Base-by-base conservation (phyloP, 2,329 filamentous ascomycete species). In the Penicillium palitans region DNA sequence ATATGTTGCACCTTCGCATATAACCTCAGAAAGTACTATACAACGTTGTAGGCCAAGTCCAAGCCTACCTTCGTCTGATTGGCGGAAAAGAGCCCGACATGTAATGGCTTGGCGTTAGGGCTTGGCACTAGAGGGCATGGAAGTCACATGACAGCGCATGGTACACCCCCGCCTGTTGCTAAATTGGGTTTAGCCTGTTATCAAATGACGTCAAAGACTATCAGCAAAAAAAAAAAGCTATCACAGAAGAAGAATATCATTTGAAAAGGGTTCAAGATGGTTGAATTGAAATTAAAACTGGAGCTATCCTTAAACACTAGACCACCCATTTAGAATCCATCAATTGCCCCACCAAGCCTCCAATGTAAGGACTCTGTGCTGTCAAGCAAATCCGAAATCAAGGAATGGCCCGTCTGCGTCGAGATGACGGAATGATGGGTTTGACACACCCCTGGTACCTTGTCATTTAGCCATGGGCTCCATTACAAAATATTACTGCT, bases 161-260 rank as follows among this genome's bases (percentile, higher is more conserved):
- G 35, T 39, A 6, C n/a, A 35, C 45, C 52, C 59, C 57, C 44
- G 52, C n/a, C 15, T 12, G 3, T 24, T 29, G 24, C 52, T 46
- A 5, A 19, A 42, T 49, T 37, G 17, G 56, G 56, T 15, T 27
- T 48, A 46, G 27, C 27, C 17, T 54, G 8, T 25, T 54, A 55
- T 55, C 33, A 33, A 55, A 52, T 64, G 63, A 65, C 51, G 61
- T 65, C 63, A 65, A 31, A 21, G 39, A 44, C 48, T 17, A 10
- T 50, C 10, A 13, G 15, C 5, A n/a, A 44, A 44, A 51, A 21
- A 37, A 51, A 37, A 47, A 21, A 42, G 50, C n/a, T 41, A 19
- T 40, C 13, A 13, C 6, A 15, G 17, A 27, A 27, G 41, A 27
- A 44, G 41, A 25, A 44, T n/a, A 29, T 29, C 25, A 21, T 19